These are phyloP conservation scores for Alternaria solani DNA, from an alignment of 2,329 filamentous ascomycete genomes.

Conservation along the genomic window DNA sequence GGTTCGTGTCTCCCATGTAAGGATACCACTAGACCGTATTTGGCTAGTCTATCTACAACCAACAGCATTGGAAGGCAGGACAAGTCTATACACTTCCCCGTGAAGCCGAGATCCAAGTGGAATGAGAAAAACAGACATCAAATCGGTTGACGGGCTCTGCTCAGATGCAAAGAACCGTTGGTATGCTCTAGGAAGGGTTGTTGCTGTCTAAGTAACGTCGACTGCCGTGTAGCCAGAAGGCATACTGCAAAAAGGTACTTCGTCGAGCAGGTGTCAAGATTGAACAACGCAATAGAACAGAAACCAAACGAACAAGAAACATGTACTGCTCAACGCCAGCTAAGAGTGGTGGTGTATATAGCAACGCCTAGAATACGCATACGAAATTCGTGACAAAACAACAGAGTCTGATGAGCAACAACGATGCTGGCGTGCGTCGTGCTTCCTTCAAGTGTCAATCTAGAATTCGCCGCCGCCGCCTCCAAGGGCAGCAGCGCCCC, in stretches of 20 bases:
- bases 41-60: not conserved
- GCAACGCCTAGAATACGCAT: not conserved
- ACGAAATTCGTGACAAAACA: conserved; percentile 1
- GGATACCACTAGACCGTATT: not conserved
- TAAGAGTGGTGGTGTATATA: conserved; percentile 11
- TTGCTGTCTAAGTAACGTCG: not conserved
- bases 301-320: not conserved
- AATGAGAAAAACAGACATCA: not conserved
- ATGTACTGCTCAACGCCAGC: not conserved
- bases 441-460: not conserved
- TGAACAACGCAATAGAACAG: not conserved
- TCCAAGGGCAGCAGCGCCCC: conserved; percentile 70
- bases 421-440: not conserved
- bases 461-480: conserved; percentile 50
- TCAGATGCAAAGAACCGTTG: not conserved
- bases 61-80: not conserved
- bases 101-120: not conserved
- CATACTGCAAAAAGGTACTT: not conserved
- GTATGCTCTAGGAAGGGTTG: not conserved
- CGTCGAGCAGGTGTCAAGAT: not conserved
- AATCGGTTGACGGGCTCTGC: not conserved
- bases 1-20: not conserved
- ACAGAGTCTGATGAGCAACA: not conserved
- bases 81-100: not conserved
- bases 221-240: not conserved